Conservation (phyloP, 2,329 filamentous ascomycete genomes). For the Clonostachys byssicola region DNA sequence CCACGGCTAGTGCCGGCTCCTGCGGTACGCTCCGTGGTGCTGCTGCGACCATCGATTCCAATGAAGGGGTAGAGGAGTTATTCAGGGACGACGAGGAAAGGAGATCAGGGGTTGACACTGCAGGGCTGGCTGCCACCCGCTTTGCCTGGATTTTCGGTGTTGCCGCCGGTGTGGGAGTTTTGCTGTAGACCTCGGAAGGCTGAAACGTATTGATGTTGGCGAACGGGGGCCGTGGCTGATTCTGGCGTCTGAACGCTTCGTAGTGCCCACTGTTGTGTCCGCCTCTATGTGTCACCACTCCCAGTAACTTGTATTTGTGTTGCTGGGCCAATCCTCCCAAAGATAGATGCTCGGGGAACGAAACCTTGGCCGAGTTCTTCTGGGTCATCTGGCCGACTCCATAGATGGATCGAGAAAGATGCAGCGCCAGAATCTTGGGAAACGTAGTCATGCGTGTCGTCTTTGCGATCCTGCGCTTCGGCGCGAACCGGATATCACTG, state of each 20-base stretch:
- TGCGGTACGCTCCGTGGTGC: slow-evolving; percentile 24
- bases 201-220: slow-evolving; percentile 80
- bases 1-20: not conserved
- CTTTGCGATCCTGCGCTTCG: slow-evolving; percentile 79
- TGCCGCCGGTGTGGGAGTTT: slow-evolving; percentile 47
- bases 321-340: slow-evolving; percentile 76
- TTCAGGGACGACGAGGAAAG: slow-evolving; percentile 28
- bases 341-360: slow-evolving; percentile 82
- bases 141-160: slow-evolving; percentile 37
- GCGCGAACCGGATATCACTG: slow-evolving; percentile 67
- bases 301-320: slow-evolving; percentile 78
- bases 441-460: slow-evolving; percentile 85
- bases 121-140: slow-evolving; percentile 31
- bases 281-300: slow-evolving; percentile 89
- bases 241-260: slow-evolving; percentile 89
- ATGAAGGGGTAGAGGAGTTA: slow-evolving; percentile 28
- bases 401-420: slow-evolving; percentile 91
- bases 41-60: slow-evolving; percentile 19
- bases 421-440: slow-evolving; percentile 85
- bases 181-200: slow-evolving; percentile 68
- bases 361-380: slow-evolving; percentile 92
- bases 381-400: slow-evolving; percentile 71
- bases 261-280: slow-evolving; percentile 97
- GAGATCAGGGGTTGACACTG: slow-evolving; percentile 42
- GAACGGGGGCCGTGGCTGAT: slow-evolving; percentile 66